Conservation (phyloP, 306 rosid genomes). For the Sicyos baderoa region DNA sequence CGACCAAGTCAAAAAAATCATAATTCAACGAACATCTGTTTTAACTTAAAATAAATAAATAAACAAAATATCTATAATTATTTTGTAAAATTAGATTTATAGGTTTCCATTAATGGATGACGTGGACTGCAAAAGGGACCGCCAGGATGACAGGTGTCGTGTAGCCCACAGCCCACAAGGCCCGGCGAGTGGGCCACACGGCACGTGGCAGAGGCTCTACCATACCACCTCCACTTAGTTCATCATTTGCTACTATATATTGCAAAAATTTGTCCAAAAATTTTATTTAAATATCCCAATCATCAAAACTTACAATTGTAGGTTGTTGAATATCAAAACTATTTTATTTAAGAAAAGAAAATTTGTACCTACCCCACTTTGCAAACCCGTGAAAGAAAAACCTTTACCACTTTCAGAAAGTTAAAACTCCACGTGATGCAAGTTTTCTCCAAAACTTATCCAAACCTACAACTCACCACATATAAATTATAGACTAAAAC, state of each 20-base stretch:
- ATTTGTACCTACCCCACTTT: background rate
- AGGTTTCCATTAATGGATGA: too few species aligned
- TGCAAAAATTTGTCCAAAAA: background rate
- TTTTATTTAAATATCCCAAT: background rate
- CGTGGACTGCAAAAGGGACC: too few species aligned
- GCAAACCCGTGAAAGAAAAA: background rate
- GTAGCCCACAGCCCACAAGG: background rate
- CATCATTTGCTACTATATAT: too few species aligned
- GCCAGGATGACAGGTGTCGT: too few species aligned
- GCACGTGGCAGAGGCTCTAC: background rate
- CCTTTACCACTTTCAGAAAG: background rate
- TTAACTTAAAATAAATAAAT: too few species aligned
- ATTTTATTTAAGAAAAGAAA: too few species aligned
- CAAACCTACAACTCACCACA: too few species aligned
- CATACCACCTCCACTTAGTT: background rate
- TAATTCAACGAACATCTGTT: too few species aligned
- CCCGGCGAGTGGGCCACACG: background rate
- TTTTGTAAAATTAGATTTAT: too few species aligned
- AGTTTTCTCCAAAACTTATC: background rate
- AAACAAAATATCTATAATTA: too few species aligned
- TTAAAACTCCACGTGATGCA: slow-evolving; percentile 11
- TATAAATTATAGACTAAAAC: too few species aligned
- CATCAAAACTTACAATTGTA: background rate
- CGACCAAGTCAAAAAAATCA: too few species aligned
- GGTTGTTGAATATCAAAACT: background rate